Evolutionary conservation across 2,329 filamentous ascomycete genomes (phyloP).

Genomic region (Neonectria magnoliae): DNA sequence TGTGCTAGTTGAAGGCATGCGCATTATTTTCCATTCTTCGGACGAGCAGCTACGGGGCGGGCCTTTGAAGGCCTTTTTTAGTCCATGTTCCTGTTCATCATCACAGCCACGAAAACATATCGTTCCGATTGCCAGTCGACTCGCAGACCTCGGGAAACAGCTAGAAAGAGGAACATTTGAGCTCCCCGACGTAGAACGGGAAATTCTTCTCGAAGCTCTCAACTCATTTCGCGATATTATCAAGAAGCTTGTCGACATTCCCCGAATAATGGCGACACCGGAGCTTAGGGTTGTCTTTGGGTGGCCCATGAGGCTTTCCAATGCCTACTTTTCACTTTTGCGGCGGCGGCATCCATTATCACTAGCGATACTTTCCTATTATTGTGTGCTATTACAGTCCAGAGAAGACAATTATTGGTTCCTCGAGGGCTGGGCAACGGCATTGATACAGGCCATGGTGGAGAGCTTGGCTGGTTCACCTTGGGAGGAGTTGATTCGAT

Average conservation of each 20-base stretch:
- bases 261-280: neutral
- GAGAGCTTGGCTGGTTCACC: neutral
- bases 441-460: conserved; percentile 7
- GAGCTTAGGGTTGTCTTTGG: conserved; percentile 18
- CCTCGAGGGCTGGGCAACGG: conserved; percentile 6
- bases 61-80: conserved; percentile 11
- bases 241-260: neutral
- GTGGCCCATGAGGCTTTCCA: conserved; percentile 17
- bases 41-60: conserved; percentile 10
- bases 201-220: neutral
- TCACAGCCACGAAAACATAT: neutral
- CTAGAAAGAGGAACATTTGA: neutral
- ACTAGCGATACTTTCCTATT: conserved; percentile 11
- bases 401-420: conserved; percentile 14
- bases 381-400: conserved; percentile 14
- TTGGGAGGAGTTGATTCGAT: conserved; percentile 11
- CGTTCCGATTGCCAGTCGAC: no score
- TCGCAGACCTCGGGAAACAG: neutral
- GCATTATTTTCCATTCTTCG: conserved; percentile 5
- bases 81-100: conserved; percentile 1
- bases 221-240: neutral
- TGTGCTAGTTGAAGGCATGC: conserved; percentile 20
- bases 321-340: neutral
- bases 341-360: conserved; percentile 7
- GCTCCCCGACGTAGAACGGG: neutral